phyloP scores from a whole-genome alignment of 345 rosid genomes.

The Eucalyptus sp. region DNA sequence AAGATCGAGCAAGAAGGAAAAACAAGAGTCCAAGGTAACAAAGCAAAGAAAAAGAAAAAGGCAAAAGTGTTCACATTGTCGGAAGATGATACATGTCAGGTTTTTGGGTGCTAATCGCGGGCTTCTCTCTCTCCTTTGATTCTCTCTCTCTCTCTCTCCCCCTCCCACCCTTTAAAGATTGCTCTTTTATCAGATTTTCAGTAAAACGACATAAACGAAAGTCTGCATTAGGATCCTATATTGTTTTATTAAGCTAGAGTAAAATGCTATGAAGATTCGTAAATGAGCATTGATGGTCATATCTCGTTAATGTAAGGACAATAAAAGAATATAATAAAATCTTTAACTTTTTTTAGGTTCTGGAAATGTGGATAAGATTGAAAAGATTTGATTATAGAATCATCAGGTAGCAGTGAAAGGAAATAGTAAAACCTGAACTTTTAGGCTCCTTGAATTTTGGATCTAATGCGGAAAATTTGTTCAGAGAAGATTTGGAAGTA shows the following conservation, averaged over 20 bases:
- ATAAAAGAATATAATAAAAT: background rate
- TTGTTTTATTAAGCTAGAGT: background rate
- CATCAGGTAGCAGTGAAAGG: background rate
- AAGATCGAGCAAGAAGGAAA: background rate
- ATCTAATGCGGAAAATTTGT: fast-evolving
- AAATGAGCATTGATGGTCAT: background rate
- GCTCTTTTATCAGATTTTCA: background rate
- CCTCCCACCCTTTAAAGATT: background rate
- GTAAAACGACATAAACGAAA: background rate
- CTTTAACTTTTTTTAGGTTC: background rate
- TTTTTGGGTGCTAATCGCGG: background rate
- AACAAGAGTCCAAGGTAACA: constrained; percentile 9
- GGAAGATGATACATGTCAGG: background rate
- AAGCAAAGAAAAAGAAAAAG: background rate
- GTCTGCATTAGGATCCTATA: background rate
- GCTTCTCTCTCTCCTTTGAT: background rate
- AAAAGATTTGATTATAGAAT: background rate
- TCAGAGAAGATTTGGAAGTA: background rate
- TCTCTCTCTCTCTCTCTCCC: background rate
- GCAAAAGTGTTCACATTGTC: background rate
- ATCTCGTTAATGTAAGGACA: background rate
- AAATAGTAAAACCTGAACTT: background rate
- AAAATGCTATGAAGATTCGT: background rate
- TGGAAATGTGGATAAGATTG: background rate
- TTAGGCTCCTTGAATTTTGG: background rate